Conservation (phyloP, 2,329 filamentous ascomycete species). For the Fusarium sp. region DNA sequence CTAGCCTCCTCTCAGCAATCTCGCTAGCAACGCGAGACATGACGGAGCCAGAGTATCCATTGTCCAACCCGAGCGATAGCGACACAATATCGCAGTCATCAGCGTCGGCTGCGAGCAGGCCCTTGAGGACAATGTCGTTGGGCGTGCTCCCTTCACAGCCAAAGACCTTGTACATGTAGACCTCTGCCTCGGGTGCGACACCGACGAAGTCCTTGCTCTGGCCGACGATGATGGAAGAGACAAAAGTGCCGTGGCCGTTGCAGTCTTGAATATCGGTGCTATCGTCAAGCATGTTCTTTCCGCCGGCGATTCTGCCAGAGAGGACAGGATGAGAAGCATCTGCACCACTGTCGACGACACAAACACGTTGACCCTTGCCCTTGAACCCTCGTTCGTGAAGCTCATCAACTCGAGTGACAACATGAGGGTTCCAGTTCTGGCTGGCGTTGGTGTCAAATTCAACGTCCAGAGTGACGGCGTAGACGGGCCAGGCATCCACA, state of each 20-base stretch:
- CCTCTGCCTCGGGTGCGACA: slow-evolving; percentile 33
- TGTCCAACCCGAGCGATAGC: background rate
- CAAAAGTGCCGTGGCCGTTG: slow-evolving; percentile 35
- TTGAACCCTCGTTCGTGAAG: slow-evolving; percentile 32
- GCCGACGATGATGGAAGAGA: slow-evolving; percentile 26
- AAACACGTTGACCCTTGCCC: slow-evolving; percentile 32
- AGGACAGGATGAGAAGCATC: slow-evolving; percentile 28
- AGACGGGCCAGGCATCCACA: slow-evolving; percentile 15
- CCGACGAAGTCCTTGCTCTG: slow-evolving; percentile 26
- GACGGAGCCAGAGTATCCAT: background rate
- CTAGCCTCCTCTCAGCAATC: slow-evolving; percentile 18
- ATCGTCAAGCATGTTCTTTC: slow-evolving; percentile 31
- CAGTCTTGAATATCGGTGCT: slow-evolving; percentile 28
- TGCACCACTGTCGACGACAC: slow-evolving; percentile 35
- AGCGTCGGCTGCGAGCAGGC: slow-evolving; percentile 33
- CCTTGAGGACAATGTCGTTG: slow-evolving; percentile 37
- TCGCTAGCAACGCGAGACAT: slow-evolving; percentile 2
- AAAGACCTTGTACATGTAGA: slow-evolving; percentile 43
- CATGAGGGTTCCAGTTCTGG: slow-evolving; percentile 32
- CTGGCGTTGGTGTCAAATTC: slow-evolving; percentile 8
- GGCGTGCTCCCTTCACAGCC: slow-evolving; percentile 25
- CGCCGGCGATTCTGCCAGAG: slow-evolving; percentile 27
- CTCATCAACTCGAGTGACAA: slow-evolving; percentile 24
- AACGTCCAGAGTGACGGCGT: slow-evolving; percentile 12
- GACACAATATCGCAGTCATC: slow-evolving; percentile 22